phyloP scores from a whole-genome alignment of 805 yeast species.

The Ogataea trehalophila region DNA sequence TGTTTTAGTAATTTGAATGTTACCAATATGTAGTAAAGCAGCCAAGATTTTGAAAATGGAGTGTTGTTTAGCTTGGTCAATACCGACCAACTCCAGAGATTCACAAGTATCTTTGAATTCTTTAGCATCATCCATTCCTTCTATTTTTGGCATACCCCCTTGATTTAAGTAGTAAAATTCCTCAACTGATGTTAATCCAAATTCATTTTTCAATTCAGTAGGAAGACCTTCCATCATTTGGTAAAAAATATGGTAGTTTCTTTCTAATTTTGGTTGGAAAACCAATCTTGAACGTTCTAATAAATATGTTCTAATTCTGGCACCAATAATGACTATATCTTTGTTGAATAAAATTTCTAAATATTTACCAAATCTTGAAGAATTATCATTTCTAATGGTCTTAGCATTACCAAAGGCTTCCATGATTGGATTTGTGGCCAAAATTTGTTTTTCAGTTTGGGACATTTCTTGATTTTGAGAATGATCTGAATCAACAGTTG shows the following conservation, averaged over 20 bases:
- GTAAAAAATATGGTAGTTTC: constrained; percentile 93
- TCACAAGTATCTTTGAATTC: constrained; percentile 74
- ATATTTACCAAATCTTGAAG: constrained; percentile 96
- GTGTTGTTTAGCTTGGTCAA: constrained; percentile 50
- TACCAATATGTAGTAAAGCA: constrained; percentile 88
- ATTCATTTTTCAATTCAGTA: constrained; percentile 46
- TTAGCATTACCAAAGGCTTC: constrained; percentile 99
- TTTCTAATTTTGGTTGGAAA: constrained; percentile 84
- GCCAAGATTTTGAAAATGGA: constrained; percentile 77
- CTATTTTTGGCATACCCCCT: constrained; percentile 70
- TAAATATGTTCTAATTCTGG: constrained; percentile 86
- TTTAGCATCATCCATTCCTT: constrained; percentile 73
- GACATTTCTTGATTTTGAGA: constrained; percentile 59
- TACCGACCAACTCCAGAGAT: constrained; percentile 78
- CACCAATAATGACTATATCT: constrained; percentile 80
- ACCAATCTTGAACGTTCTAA: constrained; percentile 92
- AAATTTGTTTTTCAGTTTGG: constrained; percentile 85
- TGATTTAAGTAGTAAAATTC: constrained; percentile 83
- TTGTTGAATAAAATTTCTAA: constrained; percentile 83
- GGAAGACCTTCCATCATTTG: constrained; percentile 76
- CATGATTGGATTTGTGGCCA: constrained; percentile 96
- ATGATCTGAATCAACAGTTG: constrained; percentile 70
- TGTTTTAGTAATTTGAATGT: constrained; percentile 79
- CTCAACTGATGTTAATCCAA: constrained; percentile 58
- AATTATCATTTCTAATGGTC: constrained; percentile 94